A percentile compares a stretch with the other conserved stretches of the same genome.
These are phyloP conservation scores for Aspergillus steynii DNA, from an alignment of 495 filamentous ascomycete genomes.

Conservation along the genomic window DNA sequence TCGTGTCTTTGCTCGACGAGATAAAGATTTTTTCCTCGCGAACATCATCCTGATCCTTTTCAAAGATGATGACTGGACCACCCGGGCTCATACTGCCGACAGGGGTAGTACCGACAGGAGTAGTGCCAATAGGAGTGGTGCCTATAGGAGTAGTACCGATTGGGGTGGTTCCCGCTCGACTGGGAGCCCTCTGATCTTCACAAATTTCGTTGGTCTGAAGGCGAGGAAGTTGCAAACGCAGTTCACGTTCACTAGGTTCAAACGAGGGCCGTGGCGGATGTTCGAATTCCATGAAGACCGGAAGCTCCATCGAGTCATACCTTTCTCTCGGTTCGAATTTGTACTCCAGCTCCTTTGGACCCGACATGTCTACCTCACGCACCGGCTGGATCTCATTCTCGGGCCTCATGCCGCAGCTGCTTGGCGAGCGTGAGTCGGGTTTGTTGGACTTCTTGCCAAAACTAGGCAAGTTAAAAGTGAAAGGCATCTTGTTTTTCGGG, in stretches of 20 bases:
- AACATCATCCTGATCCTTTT: conserved; percentile 10
- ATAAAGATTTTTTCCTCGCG: conserved; percentile 29
- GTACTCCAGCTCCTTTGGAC: conserved; percentile 3
- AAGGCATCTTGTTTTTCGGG: conserved; percentile 16
- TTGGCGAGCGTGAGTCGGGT: conserved; percentile 15
- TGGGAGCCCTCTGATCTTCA: too few relatives aligned
- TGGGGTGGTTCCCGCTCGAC: not conserved
- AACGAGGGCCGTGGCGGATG: conserved; percentile 21
- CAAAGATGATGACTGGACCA: not conserved
- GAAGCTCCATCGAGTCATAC: conserved; percentile 9
- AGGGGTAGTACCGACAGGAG: too few relatives aligned
- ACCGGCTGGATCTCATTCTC: not conserved
- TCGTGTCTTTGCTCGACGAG: conserved; percentile 19
- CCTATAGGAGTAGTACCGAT: not conserved
- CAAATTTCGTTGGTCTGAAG: conserved; percentile 28
- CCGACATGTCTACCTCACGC: not conserved
- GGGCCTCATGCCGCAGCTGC: conserved; percentile 12
- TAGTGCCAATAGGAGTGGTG: too few relatives aligned
- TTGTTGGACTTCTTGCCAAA: conserved; percentile 18
- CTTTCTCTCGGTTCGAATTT: not conserved
- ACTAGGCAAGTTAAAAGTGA: conserved; percentile 19
- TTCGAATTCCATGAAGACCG: conserved; percentile 13
- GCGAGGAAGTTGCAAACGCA: conserved; percentile 37
- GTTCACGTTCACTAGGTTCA: conserved; percentile 23
- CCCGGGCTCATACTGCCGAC: too few relatives aligned